phyloP scores from a whole-genome alignment of 75 land plant species.

The Gnetum montanum region DNA sequence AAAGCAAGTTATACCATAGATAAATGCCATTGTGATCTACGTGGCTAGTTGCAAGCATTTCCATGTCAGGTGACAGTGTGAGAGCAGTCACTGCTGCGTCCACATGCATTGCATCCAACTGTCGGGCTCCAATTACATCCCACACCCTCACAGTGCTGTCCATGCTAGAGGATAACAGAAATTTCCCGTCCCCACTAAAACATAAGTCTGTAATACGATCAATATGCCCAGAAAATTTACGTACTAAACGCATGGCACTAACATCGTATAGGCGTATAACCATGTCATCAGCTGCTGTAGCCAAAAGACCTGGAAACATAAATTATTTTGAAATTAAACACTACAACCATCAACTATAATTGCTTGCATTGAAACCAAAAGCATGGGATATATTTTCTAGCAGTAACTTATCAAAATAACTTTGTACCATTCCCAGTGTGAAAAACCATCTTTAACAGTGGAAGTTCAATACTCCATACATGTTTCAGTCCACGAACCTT shows the following conservation, averaged over 20 bases:
- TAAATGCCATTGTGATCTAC: constrained; percentile 92
- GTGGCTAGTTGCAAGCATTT: constrained; percentile 90
- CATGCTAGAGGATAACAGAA: constrained; percentile 90
- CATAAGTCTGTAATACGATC: constrained; percentile 93
- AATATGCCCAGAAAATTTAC: constrained; percentile 82
- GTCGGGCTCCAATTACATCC: constrained; percentile 89
- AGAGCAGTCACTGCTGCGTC: constrained; percentile 76
- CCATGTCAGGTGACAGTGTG: constrained; percentile 91
- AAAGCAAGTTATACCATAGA: constrained; percentile 87
- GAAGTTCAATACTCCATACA: constrained; percentile 47
- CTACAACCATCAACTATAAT: neutral
- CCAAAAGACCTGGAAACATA: constrained; percentile 61
- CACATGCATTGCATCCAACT: constrained; percentile 81
- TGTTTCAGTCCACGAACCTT: constrained; percentile 57
- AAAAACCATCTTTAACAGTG: constrained; percentile 58
- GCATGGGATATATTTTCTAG: too few relatives aligned
- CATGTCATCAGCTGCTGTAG: constrained; percentile 75
- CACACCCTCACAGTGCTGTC: constrained; percentile 91
- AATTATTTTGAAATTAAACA: neutral
- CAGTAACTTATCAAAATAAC: too few relatives aligned
- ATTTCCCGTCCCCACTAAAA: constrained; percentile 98
- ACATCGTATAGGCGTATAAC: constrained; percentile 74
- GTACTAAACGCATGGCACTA: constrained; percentile 67
- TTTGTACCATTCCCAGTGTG: constrained; percentile 79
- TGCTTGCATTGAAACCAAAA: too few relatives aligned